A percentile compares a stretch with the other conserved stretches of the same genome.
Evolutionary conservation across 495 filamentous ascomycete genomes (phyloP).

Genomic region (Aspergillus sclerotioniger): DNA sequence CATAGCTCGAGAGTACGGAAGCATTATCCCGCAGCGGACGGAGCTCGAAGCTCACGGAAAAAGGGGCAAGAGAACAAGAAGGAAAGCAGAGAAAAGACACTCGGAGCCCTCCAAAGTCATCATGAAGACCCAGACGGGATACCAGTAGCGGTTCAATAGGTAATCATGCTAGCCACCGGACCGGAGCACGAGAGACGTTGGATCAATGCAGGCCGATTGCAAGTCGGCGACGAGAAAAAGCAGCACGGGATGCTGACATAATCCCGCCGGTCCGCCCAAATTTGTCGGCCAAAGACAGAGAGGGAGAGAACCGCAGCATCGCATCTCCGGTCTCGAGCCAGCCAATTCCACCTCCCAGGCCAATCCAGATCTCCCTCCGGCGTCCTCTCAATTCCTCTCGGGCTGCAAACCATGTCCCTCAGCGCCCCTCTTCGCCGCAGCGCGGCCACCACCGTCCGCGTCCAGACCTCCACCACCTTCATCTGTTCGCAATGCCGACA

Average conservation of each 20-base stretch:
- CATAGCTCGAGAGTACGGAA: slow-evolving; percentile 28
- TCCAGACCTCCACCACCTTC: slow-evolving; percentile 38
- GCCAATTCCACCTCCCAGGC: neutral
- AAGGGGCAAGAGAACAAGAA: slow-evolving; percentile 6
- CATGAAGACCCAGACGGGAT: slow-evolving; percentile 13
- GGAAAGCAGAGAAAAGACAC: slow-evolving; percentile 6
- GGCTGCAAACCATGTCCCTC: slow-evolving; percentile 33
- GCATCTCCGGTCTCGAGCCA: neutral
- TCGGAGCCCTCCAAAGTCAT: slow-evolving; percentile 12
- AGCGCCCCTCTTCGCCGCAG: slow-evolving; percentile 45
- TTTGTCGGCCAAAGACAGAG: neutral
- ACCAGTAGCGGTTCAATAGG: slow-evolving; percentile 11
- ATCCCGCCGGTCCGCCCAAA: neutral
- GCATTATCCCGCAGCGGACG: slow-evolving; percentile 16
- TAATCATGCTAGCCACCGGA: slow-evolving; percentile 1
- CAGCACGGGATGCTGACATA: neutral
- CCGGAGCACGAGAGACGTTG: neutral
- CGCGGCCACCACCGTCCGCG: slow-evolving; percentile 30
- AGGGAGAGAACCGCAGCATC: neutral
- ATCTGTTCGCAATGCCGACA: slow-evolving; percentile 61
- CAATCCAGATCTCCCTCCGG: neutral
- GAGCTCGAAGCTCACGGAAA: slow-evolving; percentile 18
- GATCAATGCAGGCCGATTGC: neutral
- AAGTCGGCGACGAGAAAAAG: slow-evolving; percentile 4
- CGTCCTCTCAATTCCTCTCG: neutral